Conservation (phyloP, 2,329 filamentous ascomycete species). For the Didymella arachidicola region DNA sequence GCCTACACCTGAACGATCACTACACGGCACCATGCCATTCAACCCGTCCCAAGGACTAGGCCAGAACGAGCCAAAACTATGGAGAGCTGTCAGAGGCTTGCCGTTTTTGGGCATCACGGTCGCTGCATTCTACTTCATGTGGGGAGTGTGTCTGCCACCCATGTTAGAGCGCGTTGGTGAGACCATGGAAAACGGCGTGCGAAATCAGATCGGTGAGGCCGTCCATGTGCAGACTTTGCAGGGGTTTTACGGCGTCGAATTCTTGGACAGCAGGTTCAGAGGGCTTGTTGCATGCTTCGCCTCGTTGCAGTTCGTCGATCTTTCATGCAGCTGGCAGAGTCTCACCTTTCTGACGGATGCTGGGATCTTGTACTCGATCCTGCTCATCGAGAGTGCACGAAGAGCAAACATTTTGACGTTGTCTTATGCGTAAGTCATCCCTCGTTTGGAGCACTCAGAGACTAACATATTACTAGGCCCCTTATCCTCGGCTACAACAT, state of each 20-base stretch:
- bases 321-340: conserved; percentile 21
- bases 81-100: conserved; percentile 18
- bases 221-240: conserved; percentile 10
- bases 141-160: conserved; percentile 4
- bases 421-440: conserved; percentile 14
- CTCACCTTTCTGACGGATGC: conserved; percentile 24
- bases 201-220: conserved; percentile 18
- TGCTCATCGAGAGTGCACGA: conserved; percentile 25
- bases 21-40: conserved; percentile 25
- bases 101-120: conserved; percentile 21
- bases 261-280: conserved; percentile 22
- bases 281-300: conserved; percentile 21
- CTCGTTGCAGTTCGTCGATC: conserved; percentile 24
- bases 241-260: conserved; percentile 22
- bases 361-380: conserved; percentile 21
- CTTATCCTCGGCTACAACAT: conserved; percentile 24
- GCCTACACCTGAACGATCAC: conserved; percentile 19
- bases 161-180: conserved; percentile 7
- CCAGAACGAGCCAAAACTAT: conserved; percentile 21
- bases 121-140: conserved; percentile 21
- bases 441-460: too few species aligned
- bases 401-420: conserved; percentile 22
- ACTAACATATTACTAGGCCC: conserved; percentile 12
- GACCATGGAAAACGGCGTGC: conserved; percentile 15
- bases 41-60: conserved; percentile 27